Percentiles rank a stretch among this genome's conserved stretches.
Conservation (phyloP, 2,329 filamentous ascomycete species). For the Colletotrichum spaethianum region DNA sequence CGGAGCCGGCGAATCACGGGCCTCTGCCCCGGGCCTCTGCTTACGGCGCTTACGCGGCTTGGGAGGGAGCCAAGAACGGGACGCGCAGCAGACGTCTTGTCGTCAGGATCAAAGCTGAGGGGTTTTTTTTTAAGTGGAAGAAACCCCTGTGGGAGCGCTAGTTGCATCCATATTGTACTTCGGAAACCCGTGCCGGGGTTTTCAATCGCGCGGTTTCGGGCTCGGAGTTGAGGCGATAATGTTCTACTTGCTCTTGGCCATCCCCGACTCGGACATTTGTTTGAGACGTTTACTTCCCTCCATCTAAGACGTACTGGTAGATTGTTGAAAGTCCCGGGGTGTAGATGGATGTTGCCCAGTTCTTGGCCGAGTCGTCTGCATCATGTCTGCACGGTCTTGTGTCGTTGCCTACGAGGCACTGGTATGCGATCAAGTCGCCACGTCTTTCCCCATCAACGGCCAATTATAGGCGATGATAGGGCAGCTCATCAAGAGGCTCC, state of each 20-base stretch:
- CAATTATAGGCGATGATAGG: not conserved
- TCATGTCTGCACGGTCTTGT: not conserved
- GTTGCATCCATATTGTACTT: not conserved
- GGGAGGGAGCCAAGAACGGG: constrained; percentile 23
- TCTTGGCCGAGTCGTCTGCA: not conserved
- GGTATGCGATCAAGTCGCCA: not conserved
- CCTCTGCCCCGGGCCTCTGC: constrained; percentile 1
- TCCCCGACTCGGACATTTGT: not conserved
- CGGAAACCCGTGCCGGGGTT: not conserved
- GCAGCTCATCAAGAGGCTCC: not conserved
- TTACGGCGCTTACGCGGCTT: constrained; percentile 40
- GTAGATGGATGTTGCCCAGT: not conserved
- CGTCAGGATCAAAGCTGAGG: constrained; percentile 1
- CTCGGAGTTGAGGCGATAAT: not conserved
- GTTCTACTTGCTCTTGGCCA: not conserved
- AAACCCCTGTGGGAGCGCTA: not conserved
- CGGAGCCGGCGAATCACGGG: constrained; percentile 15
- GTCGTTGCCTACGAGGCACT: not conserved
- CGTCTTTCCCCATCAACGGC: not conserved
- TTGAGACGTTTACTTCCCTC: not conserved
- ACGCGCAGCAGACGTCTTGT: constrained; percentile 4
- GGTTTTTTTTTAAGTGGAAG: not conserved
- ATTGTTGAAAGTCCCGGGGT: not conserved
- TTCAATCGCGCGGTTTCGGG: not conserved
- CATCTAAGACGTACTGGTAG: not conserved